Evolutionary conservation across 2,329 filamentous ascomycete species (phyloP).

Genomic region (Aspergillus sp.): DNA sequence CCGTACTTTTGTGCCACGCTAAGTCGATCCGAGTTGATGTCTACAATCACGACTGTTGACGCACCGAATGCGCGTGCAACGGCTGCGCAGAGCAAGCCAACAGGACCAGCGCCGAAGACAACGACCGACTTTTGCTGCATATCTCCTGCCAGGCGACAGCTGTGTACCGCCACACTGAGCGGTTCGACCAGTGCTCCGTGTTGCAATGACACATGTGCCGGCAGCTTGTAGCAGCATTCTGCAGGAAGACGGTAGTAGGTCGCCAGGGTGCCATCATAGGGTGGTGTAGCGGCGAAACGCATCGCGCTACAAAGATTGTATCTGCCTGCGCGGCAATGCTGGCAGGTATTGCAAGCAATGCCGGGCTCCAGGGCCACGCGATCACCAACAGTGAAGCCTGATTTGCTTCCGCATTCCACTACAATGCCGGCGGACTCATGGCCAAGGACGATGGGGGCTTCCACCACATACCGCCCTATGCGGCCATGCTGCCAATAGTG

Average conservation of each 20-base stretch:
- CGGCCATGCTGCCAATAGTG: conserved; percentile 45
- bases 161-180: conserved; percentile 78
- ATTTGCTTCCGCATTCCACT: conserved; percentile 58
- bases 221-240: conserved; percentile 88
- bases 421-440: conserved; percentile 71
- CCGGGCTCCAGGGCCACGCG: conserved; percentile 74
- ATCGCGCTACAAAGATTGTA: conserved; percentile 88
- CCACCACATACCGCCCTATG: conserved; percentile 40
- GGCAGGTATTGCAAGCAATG: conserved; percentile 69
- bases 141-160: conserved; percentile 69
- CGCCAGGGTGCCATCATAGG: conserved; percentile 79
- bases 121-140: conserved; percentile 68
- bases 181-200: conserved; percentile 88
- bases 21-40: conserved; percentile 66
- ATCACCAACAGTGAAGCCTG: conserved; percentile 62
- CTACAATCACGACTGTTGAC: conserved; percentile 73
- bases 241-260: conserved; percentile 77
- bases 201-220: conserved; percentile 59
- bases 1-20: conserved; percentile 72
- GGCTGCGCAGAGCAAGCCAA: conserved; percentile 80
- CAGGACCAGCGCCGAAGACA: conserved; percentile 80
- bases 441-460: conserved; percentile 52
- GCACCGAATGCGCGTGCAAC: conserved; percentile 81
- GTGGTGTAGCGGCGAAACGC: conserved; percentile 86
- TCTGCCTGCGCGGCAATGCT: conserved; percentile 70